Evolutionary conservation across 495 filamentous ascomycete species (phyloP).

Genomic region (Parachaetomium inaequale): DNA sequence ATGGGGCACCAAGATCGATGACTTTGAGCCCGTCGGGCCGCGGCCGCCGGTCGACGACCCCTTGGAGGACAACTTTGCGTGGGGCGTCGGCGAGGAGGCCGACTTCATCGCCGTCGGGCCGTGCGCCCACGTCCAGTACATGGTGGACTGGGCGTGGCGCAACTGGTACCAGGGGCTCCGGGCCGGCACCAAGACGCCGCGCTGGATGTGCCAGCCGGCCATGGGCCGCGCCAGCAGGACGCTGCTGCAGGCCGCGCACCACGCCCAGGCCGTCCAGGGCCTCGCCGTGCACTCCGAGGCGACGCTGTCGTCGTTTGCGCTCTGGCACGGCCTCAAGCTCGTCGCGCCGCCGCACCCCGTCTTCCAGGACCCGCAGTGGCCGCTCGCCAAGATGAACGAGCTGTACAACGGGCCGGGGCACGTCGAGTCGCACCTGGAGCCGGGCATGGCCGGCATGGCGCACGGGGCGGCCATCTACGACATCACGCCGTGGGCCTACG

Average conservation of each 20-base stretch:
- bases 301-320: conserved; percentile 6
- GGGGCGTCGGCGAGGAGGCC: conserved; percentile 10
- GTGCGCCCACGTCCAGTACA: neutral
- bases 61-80: conserved; percentile 3
- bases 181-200: neutral
- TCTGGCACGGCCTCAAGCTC: conserved; percentile 10
- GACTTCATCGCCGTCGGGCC: conserved; percentile 6
- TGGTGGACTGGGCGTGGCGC: conserved; percentile 1
- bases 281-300: conserved; percentile 6
- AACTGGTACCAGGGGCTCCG: conserved; percentile 3
- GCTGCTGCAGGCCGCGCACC: neutral
- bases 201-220: conserved; percentile 12
- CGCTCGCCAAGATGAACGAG: conserved; percentile 7
- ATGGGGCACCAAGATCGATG: neutral
- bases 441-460: conserved; percentile 4
- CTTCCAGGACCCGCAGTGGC: conserved; percentile 10
- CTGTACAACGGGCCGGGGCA: conserved; percentile 1
- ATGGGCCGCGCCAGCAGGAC: conserved; percentile 10
- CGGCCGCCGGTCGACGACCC: neutral
- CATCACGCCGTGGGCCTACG: neutral
- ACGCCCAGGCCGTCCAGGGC: neutral
- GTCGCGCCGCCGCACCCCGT: conserved; percentile 2
- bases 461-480: neutral
- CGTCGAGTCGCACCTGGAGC: neutral
- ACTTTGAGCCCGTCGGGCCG: conserved; percentile 7